A percentile compares a stretch with the other conserved stretches of the same genome.
Conservation (phyloP, 176 grass and related monocot genomes). For the Saccharum spontaneum region DNA sequence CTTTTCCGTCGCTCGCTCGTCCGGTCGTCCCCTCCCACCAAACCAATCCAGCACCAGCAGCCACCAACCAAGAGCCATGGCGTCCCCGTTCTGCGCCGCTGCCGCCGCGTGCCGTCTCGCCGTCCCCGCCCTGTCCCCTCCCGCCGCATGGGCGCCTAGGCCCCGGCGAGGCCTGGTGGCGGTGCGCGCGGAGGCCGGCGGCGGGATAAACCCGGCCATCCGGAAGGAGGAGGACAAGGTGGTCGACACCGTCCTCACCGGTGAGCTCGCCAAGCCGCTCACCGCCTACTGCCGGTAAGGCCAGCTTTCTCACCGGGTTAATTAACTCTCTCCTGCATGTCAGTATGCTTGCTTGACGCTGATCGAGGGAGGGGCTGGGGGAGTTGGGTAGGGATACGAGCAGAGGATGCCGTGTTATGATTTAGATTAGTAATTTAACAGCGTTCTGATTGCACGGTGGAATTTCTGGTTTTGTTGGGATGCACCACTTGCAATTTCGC, state of each 20-base stretch:
- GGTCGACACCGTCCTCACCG: conserved; percentile 72
- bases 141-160: not conserved
- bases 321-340: not conserved
- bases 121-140: not conserved
- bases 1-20: not conserved
- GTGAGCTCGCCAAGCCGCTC: conserved; percentile 85
- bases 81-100: conserved; percentile 40
- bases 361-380: not conserved
- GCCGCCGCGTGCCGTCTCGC: conserved; percentile 47
- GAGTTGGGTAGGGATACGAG: not conserved
- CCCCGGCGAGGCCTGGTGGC: conserved; percentile 27
- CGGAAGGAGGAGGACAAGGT: conserved; percentile 88
- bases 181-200: conserved; percentile 63
- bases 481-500: not conserved
- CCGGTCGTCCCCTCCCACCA: not conserved
- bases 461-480: not conserved
- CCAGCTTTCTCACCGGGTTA: not conserved
- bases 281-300: conserved; percentile 86
- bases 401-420: not conserved
- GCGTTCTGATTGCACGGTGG: not conserved
- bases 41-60: not conserved
- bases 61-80: conserved; percentile 39
- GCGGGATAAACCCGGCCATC: conserved; percentile 78
- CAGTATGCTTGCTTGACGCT: not conserved
- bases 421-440: not conserved